Base-by-base conservation (phyloP, 1,284 basidiomycete genomes). In the Mrakiaceae sp. region DNA sequence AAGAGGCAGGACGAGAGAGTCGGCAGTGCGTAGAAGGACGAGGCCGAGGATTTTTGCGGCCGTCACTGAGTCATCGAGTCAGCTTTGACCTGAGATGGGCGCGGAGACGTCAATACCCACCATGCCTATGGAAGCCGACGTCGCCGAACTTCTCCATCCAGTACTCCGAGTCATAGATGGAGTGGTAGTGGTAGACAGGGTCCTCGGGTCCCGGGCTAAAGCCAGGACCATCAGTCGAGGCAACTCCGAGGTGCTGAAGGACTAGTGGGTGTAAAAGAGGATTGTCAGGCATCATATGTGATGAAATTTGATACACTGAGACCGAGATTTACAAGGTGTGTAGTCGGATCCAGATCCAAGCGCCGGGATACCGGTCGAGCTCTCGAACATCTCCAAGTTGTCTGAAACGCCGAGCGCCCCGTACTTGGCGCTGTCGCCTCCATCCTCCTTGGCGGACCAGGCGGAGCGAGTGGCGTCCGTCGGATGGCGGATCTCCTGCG, bases 141-240 rank as follows among this genome's bases (percentile, higher is more conserved):
- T 93, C 90, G 48, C 81, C 87, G 71, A 84, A 92, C 43, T 78
- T 75, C 70, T 87, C 83, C 65, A 66, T 66, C 61, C 49, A 59
- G 43, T 48, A n/a, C 53, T 63, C 5, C 39, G 81, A 83, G 74
- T 93, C 90, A 73, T 87, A 93, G 67, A 90, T 82, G n/a, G 86
- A 87, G 71, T 87, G 85, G 71, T 88, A 89, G 72, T 89, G 88
- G 71, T 89, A 89, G 5, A 82, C 81, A 5, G 89, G 80, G 71
- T 88, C 87, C 11, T 72, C 72, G 4, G 70, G 70, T 0, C 73
- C 72, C 12, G 73, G 67, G 0, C 66, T 62, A 67, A 71, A 79
- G 7, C 75, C 72, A 4, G 75, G 64, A 3, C 64, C 63, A 55
- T 78, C 74, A 5, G 72, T 68, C 1, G 72, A 73, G 0, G 78